Base-by-base conservation (phyloP, 2,329 filamentous ascomycete genomes). In the Ploettnerulaceae sp. region DNA sequence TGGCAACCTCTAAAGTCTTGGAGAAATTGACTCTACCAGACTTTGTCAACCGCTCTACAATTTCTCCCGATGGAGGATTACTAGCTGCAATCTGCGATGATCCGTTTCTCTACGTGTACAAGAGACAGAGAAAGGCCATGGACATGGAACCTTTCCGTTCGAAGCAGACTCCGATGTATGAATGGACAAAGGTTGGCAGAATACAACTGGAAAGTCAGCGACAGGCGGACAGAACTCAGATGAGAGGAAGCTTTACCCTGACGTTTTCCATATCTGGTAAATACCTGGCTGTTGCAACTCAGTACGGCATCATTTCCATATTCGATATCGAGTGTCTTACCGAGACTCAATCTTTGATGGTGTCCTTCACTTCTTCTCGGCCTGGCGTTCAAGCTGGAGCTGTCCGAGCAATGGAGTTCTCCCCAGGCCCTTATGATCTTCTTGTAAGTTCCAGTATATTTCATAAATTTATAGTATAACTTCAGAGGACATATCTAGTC, bases 41-140 rank as follows among this genome's bases (percentile, higher is more conserved):
- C 62, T 86, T 82, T 54, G 91, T 97, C 70, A 98, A 98, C 60
- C 89, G 94, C 61, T 88, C 90, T 25, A 80, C 90, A n/a, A 83
- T 98, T 42, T 96, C 91, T 5, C 93, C 91, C 0, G 86, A 96
- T 63, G 91, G 90, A 1, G 77, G 75, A 15, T 69, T 91, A 8
- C 73, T 97, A 15, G 76, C 90, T 5, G 87, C 89, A 2, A 86
- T 97, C 33, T 86, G 91, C 31, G 93, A 98, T 62, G 85, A 90
- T 58, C 84, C 89, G 1, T 86, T 81, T 54, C 79, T 91, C 15
- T 96, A 93, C 66, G 82, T 97, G 54, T 93, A 95, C 64, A 71
- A 78, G 54, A 73, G 83, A 53, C 56, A 49, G 31, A 24, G 17
- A 14, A 56, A 56, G 20, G 22, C 61, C 39, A 56, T 49, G 48